These are phyloP conservation scores for Candida ficus DNA, from an alignment of 805 yeast species.

Conservation along the genomic window DNA sequence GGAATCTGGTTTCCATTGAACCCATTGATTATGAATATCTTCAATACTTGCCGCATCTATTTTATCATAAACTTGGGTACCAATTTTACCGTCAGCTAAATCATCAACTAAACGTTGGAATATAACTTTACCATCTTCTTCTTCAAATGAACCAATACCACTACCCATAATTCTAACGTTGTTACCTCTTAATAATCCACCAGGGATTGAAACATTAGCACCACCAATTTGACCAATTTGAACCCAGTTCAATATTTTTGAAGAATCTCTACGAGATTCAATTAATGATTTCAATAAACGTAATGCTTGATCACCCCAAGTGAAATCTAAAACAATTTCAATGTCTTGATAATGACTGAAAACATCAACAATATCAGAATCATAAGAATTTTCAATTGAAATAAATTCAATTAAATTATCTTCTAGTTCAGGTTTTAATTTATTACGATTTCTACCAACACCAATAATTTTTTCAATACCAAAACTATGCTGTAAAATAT, in stretches of 20 bases:
- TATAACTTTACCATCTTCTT: neutral
- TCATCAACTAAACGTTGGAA: constrained; percentile 1
- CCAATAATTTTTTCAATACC: constrained; percentile 8
- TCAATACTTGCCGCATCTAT: constrained; percentile 1
- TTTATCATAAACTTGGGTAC: neutral
- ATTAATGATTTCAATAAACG: neutral
- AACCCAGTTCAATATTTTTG: constrained; percentile 5
- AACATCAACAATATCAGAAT: neutral
- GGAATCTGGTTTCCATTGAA: constrained; percentile 4
- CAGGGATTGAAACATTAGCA: constrained; percentile 2
- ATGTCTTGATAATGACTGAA: neutral
- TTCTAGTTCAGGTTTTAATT: neutral
- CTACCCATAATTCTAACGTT: constrained; percentile 9
- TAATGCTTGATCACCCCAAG: constrained; percentile 9
- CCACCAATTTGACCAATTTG: constrained; percentile 14
- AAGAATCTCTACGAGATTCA: constrained; percentile 3
- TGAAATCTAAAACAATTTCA: constrained; percentile 10
- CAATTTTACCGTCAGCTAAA: constrained; percentile 3
- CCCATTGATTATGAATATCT: constrained; percentile 8
- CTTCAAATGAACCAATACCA: constrained; percentile 10
- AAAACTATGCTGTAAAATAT: constrained; percentile 3
- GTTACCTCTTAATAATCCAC: constrained; percentile 5
- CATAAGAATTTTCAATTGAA: neutral
- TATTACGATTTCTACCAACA: constrained; percentile 5
- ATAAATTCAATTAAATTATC: constrained; percentile 1